A percentile compares a stretch with the other conserved stretches of the same genome.
Evolutionary conservation across 2,329 filamentous ascomycete species (phyloP).

Genomic region (Cladosporium sp.): DNA sequence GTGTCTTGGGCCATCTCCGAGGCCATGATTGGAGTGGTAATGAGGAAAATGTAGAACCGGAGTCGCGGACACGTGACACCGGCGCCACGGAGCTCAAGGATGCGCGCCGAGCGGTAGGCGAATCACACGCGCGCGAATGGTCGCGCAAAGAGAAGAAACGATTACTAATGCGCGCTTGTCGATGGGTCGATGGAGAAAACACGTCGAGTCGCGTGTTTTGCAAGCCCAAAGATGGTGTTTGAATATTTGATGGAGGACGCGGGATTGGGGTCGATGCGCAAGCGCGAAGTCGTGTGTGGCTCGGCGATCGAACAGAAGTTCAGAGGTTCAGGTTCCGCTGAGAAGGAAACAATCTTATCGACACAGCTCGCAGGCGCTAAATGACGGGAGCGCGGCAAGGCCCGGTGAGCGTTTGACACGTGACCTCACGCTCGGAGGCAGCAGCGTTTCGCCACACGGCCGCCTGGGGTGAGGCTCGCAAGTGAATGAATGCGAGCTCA

Average conservation of each 20-base stretch:
- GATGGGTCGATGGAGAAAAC: constrained; percentile 12
- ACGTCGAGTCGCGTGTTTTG: constrained; percentile 18
- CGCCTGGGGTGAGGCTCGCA: background rate
- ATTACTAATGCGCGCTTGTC: constrained; percentile 17
- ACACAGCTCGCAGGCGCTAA: constrained; percentile 1
- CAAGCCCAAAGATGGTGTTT: constrained; percentile 14
- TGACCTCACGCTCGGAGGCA: constrained; percentile 9
- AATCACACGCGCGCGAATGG: constrained; percentile 15
- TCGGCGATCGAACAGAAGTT: constrained; percentile 23
- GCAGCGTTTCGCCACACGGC: constrained; percentile 5
- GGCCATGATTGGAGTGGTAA: constrained; percentile 21
- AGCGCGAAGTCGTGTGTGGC: constrained; percentile 23
- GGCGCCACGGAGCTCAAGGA: constrained; percentile 11
- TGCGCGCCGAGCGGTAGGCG: constrained; percentile 16
- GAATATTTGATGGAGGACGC: constrained; percentile 17
- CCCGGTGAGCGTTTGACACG: constrained; percentile 5
- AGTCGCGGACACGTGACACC: constrained; percentile 18
- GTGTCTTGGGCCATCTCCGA: constrained; percentile 21
- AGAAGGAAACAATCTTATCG: constrained; percentile 19
- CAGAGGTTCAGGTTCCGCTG: constrained; percentile 18
- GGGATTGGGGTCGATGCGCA: constrained; percentile 18
- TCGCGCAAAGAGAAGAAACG: constrained; percentile 17
- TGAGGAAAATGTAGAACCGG: constrained; percentile 7
- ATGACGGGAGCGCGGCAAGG: background rate
- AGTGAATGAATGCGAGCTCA: constrained; percentile 2